Evolutionary conservation across 148 eudicot species (phyloP).

Genomic region (Rhododendron griersonianum): DNA sequence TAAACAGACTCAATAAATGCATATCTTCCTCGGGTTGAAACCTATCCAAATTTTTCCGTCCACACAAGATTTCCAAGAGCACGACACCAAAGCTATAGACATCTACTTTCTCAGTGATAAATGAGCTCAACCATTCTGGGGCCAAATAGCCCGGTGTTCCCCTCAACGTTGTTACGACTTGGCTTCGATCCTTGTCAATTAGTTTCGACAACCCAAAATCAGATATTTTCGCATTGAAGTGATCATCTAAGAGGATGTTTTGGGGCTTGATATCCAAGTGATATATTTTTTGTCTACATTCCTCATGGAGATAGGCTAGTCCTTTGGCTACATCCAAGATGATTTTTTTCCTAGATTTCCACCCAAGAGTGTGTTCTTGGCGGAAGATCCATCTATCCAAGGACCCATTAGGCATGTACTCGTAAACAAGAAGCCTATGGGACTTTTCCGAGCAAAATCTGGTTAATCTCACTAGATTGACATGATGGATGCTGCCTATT

Average conservation of each 20-base stretch:
- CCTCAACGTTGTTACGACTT: conserved; percentile 7
- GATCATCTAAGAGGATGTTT: conserved; percentile 9
- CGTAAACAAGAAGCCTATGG: conserved; percentile 11
- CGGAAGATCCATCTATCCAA: conserved; percentile 11
- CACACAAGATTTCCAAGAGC: too few species aligned
- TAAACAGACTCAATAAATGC: too few species aligned
- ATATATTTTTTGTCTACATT: conserved; percentile 3
- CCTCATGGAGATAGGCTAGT: conserved; percentile 12
- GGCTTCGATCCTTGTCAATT: conserved; percentile 15
- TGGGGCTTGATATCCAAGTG: conserved; percentile 18
- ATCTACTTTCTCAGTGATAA: conserved; percentile 13
- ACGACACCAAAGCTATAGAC: conserved; percentile 17
- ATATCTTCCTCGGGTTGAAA: too few species aligned
- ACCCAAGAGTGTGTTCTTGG: background rate
- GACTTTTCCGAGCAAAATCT: conserved; percentile 10
- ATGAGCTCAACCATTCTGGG: conserved; percentile 14
- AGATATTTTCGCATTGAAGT: background rate
- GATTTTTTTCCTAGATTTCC: conserved; percentile 4
- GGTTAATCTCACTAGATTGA: conserved; percentile 3
- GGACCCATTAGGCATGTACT: conserved; percentile 12
- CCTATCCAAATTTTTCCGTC: too few species aligned
- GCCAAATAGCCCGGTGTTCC: conserved; percentile 18
- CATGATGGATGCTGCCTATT: conserved; percentile 15
- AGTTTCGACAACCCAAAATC: conserved; percentile 16
- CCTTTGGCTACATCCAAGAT: conserved; percentile 15